These are phyloP conservation scores for Phaseolus coccineus DNA, from an alignment of 331 rosid genomes.

Conservation along the genomic window DNA sequence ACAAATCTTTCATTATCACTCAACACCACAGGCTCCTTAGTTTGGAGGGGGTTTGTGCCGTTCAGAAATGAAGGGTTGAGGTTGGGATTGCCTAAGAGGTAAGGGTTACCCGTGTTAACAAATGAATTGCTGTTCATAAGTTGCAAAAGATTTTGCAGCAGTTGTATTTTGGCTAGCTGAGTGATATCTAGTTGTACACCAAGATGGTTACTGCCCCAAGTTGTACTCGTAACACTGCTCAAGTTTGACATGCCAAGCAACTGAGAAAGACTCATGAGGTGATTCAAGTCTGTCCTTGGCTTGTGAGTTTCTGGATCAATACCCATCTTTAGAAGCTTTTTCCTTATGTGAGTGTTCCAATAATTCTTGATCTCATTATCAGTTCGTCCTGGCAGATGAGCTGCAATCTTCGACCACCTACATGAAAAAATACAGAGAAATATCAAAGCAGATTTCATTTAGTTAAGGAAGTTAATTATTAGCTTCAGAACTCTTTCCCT, in stretches of 20 bases:
- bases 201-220: constrained; percentile 56
- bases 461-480: background rate
- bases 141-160: constrained; percentile 65
- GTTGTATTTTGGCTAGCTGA: constrained; percentile 67
- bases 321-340: constrained; percentile 83
- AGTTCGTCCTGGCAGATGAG: constrained; percentile 86
- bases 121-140: constrained; percentile 50
- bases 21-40: constrained; percentile 39
- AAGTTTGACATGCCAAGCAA: constrained; percentile 56
- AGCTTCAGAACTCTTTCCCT: background rate
- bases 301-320: constrained; percentile 91
- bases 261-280: constrained; percentile 62
- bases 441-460: background rate
- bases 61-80: constrained; percentile 45
- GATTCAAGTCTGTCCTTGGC: constrained; percentile 79
- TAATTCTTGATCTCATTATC: constrained; percentile 88
- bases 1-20: constrained; percentile 42
- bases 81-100: constrained; percentile 50
- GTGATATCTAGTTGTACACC: constrained; percentile 61
- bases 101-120: constrained; percentile 46
- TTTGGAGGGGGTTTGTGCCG: constrained; percentile 30
- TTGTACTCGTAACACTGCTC: constrained; percentile 44
- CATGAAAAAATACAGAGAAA: background rate
- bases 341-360: constrained; percentile 88
- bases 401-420: constrained; percentile 96